A percentile compares a stretch with the other conserved stretches of the same genome.
Conservation (phyloP, 163 green algal species). For the Scenedesmus sp. region DNA sequence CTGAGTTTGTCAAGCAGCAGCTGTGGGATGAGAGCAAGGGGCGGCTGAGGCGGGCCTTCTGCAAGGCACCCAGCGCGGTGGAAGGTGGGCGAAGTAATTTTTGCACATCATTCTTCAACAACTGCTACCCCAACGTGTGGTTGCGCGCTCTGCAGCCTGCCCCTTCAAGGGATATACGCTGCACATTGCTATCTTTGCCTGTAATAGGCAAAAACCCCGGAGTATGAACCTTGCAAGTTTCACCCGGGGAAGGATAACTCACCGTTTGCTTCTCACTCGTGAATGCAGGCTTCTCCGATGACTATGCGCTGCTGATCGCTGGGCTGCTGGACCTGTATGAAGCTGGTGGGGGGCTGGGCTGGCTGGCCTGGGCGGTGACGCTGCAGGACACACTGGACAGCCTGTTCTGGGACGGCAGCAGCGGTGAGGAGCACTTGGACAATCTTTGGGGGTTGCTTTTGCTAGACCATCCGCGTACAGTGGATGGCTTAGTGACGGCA, state of each 20-base stretch:
- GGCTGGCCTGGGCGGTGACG: conserved; percentile 84
- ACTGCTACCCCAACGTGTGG: no score
- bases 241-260: neutral
- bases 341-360: conserved; percentile 72
- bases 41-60: conserved; percentile 77
- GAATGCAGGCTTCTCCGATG: conserved; percentile 73
- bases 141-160: no score
- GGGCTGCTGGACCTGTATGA: conserved; percentile 90
- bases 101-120: no score
- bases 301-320: conserved; percentile 80
- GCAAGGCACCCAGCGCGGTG: conserved; percentile 65
- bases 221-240: no score
- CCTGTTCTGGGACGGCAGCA: conserved; percentile 84
- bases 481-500: no score
- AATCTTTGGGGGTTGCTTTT: neutral
- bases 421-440: neutral
- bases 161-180: no score
- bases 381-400: conserved; percentile 83
- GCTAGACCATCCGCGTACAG: no score
- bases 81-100: conserved; percentile 27
- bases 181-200: no score
- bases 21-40: conserved; percentile 73
- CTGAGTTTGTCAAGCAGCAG: conserved; percentile 73
- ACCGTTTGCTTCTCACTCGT: neutral
- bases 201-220: no score